Conservation (phyloP, 2,329 filamentous ascomycete genomes). For the Chrysoporthe puriensis region DNA sequence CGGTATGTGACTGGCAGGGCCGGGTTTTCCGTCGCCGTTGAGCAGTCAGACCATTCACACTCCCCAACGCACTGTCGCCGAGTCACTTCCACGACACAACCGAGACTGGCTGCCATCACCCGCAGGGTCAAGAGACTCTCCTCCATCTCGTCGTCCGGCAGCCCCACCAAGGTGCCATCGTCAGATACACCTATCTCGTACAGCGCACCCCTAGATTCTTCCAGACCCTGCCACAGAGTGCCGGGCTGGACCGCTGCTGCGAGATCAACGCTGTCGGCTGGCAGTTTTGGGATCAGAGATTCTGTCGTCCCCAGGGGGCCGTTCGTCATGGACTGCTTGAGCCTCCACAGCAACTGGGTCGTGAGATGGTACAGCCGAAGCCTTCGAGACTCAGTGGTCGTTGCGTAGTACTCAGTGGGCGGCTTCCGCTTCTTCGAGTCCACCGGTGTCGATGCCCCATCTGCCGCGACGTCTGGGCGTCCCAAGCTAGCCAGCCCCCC, state of each 20-base stretch:
- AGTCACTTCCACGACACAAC: slow-evolving; percentile 81
- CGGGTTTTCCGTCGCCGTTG: slow-evolving; percentile 34
- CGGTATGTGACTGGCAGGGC: slow-evolving; percentile 35
- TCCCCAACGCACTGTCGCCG: slow-evolving; percentile 84
- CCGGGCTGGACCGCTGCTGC: slow-evolving; percentile 51
- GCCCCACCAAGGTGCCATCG: slow-evolving; percentile 85
- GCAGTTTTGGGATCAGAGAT: slow-evolving; percentile 74
- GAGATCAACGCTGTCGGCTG: slow-evolving; percentile 60
- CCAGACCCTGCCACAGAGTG: slow-evolving; percentile 75
- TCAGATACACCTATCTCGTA: slow-evolving; percentile 98
- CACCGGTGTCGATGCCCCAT: slow-evolving; percentile 38
- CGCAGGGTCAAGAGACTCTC: slow-evolving; percentile 85
- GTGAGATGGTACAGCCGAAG: slow-evolving; percentile 88
- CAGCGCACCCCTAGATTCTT: slow-evolving; percentile 89
- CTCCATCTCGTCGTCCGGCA: slow-evolving; percentile 88
- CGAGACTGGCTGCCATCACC: slow-evolving; percentile 90
- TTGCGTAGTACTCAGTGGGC: slow-evolving; percentile 19
- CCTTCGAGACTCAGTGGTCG: slow-evolving; percentile 71
- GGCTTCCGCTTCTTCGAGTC: slow-evolving; percentile 17
- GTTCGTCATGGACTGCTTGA: slow-evolving; percentile 88
- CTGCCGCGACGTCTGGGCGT: background rate
- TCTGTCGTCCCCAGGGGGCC: slow-evolving; percentile 50
- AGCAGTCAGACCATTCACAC: slow-evolving; percentile 70
- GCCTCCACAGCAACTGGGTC: slow-evolving; percentile 90
- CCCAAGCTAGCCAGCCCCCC: slow-evolving; percentile 30